A percentile compares a stretch with the other conserved stretches of the same genome.
These are phyloP conservation scores for Cryptosporidium tyzzeri DNA, from an alignment of 169 alveolate species.

Conservation along the genomic window DNA sequence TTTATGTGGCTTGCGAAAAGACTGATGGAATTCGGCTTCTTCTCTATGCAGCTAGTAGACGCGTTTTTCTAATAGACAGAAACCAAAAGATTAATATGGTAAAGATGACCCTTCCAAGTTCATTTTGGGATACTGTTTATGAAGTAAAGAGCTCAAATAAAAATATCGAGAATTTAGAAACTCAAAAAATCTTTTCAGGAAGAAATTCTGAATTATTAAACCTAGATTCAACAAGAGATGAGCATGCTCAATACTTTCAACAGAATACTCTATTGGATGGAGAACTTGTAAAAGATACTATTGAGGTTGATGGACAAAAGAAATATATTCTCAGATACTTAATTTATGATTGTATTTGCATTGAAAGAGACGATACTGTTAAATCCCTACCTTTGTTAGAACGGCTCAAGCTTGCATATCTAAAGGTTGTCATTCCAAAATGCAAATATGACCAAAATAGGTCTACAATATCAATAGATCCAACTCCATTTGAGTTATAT, in stretches of 20 bases:
- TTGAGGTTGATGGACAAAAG: slow-evolving; percentile 57
- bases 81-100: slow-evolving; percentile 86
- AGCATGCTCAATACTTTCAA: slow-evolving; percentile 82
- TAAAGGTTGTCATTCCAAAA: slow-evolving; percentile 45
- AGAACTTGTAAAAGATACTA: slow-evolving; percentile 86
- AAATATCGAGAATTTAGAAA: background rate
- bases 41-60: slow-evolving; percentile 87
- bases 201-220: slow-evolving; percentile 41
- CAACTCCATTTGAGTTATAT: slow-evolving; percentile 60
- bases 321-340: slow-evolving; percentile 81
- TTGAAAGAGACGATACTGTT: slow-evolving; percentile 84
- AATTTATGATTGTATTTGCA: slow-evolving; percentile 88
- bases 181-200: background rate
- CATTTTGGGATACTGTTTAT: slow-evolving; percentile 62
- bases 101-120: slow-evolving; percentile 84
- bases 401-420: slow-evolving; percentile 79
- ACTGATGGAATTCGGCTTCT: slow-evolving; percentile 91
- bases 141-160: slow-evolving; percentile 2
- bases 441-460: slow-evolving; percentile 30
- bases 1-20: slow-evolving; percentile 91
- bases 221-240: slow-evolving; percentile 70
- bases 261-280: slow-evolving; percentile 91
- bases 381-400: slow-evolving; percentile 84
- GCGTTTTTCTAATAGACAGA: slow-evolving; percentile 88
- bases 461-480: background rate